Percentiles rank a stretch among this genome's conserved stretches.
Evolutionary conservation across 208 protist genomes (phyloP).

Genomic region (Acanthamoeba sp.): DNA sequence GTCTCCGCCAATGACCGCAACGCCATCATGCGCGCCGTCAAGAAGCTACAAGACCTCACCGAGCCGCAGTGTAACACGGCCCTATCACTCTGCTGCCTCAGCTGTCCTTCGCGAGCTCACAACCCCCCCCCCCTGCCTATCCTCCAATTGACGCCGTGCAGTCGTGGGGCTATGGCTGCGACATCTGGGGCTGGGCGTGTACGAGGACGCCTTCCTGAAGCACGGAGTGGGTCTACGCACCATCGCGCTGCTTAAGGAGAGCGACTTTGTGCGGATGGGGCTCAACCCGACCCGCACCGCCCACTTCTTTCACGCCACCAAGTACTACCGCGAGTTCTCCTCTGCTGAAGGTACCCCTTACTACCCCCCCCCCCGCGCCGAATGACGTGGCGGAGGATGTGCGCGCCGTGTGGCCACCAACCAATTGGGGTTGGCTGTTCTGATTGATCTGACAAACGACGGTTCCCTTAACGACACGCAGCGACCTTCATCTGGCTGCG

Average conservation of each 20-base stretch:
- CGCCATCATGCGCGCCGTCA: constrained; percentile 36
- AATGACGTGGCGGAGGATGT: no score
- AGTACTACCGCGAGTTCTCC: constrained; percentile 72
- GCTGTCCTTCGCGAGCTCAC: not conserved
- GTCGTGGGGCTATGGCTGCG: constrained; percentile 63
- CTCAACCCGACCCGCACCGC: not conserved
- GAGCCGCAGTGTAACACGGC: not conserved
- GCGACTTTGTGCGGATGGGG: constrained; percentile 62
- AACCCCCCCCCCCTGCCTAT: no score
- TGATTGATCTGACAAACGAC: no score
- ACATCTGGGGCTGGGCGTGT: constrained; percentile 29
- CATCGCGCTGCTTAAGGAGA: not conserved
- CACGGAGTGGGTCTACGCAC: constrained; percentile 33
- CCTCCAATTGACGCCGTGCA: no score
- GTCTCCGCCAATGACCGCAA: not conserved
- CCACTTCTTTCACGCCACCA: constrained; percentile 44
- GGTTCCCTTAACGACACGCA: not conserved
- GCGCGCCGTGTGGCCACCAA: no score
- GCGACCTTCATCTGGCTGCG: constrained; percentile 62
- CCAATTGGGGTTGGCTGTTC: no score
- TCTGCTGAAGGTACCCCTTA: constrained; percentile 62
- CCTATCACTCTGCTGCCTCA: not conserved
- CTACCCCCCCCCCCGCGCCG: no score
- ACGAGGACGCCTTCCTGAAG: not conserved
- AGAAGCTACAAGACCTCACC: constrained; percentile 8